These are phyloP conservation scores for Curvularia sp. DNA, from an alignment of 2,329 filamentous ascomycete species.

Conservation along the genomic window DNA sequence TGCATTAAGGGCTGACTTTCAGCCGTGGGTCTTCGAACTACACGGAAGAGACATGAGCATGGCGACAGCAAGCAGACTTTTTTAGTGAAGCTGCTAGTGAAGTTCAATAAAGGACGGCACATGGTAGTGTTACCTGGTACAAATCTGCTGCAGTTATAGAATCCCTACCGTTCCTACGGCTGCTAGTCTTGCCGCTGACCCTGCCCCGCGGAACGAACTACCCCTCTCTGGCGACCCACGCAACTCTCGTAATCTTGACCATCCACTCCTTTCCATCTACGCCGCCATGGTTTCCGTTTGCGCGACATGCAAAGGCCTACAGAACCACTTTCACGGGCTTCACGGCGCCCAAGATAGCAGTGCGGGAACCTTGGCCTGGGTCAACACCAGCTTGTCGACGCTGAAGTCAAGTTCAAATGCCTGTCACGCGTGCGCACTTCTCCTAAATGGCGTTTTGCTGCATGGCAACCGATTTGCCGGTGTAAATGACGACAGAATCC, in stretches of 20 bases:
- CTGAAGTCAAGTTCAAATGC: constrained; percentile 38
- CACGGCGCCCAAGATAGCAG: constrained; percentile 26
- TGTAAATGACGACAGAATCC: constrained; percentile 34
- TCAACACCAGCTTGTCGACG: constrained; percentile 40
- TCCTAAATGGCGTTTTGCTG: constrained; percentile 44
- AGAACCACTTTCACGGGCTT: constrained; percentile 37
- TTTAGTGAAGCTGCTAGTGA: constrained; percentile 2
- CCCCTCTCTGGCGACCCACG: constrained; percentile 19
- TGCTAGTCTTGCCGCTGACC: constrained; percentile 6
- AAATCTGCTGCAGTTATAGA: constrained; percentile 12
- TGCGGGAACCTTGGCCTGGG: constrained; percentile 28
- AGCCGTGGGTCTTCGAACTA: background rate
- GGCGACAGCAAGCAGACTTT: background rate
- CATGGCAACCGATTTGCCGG: constrained; percentile 41
- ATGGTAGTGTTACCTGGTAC: constrained; percentile 15
- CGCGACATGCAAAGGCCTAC: constrained; percentile 44
- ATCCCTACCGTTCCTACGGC: background rate
- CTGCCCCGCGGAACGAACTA: constrained; percentile 24
- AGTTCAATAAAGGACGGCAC: constrained; percentile 14
- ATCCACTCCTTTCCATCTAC: constrained; percentile 3
- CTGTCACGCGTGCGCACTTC: constrained; percentile 44
- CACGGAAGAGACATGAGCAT: constrained; percentile 16
- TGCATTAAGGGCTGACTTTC: constrained; percentile 12
- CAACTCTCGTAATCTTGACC: constrained; percentile 12
- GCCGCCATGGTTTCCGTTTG: constrained; percentile 41